These are phyloP conservation scores for Moesziomyces aphidis DNA, from an alignment of 1,284 basidiomycete genomes.

Conservation along the genomic window DNA sequence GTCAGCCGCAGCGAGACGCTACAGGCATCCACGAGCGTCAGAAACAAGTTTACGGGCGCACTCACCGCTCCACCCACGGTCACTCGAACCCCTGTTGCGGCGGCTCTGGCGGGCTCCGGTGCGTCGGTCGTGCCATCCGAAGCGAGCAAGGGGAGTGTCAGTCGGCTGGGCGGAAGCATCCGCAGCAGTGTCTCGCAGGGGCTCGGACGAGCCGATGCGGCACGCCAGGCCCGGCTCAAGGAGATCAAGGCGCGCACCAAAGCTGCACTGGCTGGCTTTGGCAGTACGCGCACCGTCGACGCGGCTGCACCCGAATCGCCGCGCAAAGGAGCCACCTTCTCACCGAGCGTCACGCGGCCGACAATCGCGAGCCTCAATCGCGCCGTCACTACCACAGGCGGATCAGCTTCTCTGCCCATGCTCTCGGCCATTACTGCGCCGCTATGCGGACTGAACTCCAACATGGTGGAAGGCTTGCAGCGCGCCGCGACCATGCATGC, in stretches of 20 bases:
- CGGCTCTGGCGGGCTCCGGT: conserved; percentile 6
- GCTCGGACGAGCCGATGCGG: conserved; percentile 31
- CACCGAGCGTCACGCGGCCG: conserved; percentile 33
- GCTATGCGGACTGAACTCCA: background rate
- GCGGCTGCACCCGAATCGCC: conserved; percentile 2
- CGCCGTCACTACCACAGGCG: background rate
- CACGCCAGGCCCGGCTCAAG: conserved; percentile 34
- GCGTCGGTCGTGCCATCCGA: conserved; percentile 1
- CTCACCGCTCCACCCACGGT: conserved; percentile 1
- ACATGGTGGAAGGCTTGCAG: conserved; percentile 8
- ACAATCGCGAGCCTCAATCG: conserved; percentile 33
- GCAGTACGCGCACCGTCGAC: conserved; percentile 25
- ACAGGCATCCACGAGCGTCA: conserved; percentile 7
- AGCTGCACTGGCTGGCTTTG: conserved; percentile 32
- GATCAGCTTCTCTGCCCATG: conserved; percentile 21
- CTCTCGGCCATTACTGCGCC: conserved; percentile 9
- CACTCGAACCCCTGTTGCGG: background rate
- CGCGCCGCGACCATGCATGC: conserved; percentile 35
- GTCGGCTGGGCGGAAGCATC: conserved; percentile 26
- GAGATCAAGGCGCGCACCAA: conserved; percentile 43
- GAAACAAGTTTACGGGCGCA: conserved; percentile 38
- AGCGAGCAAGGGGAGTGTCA: conserved; percentile 16
- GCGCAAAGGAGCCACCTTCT: conserved; percentile 16
- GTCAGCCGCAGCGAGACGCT: background rate
- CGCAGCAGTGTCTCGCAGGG: conserved; percentile 37